These are phyloP conservation scores for Arthrobotrys pseudoclavata DNA, from an alignment of 2,329 filamentous ascomycete species.

Conservation along the genomic window DNA sequence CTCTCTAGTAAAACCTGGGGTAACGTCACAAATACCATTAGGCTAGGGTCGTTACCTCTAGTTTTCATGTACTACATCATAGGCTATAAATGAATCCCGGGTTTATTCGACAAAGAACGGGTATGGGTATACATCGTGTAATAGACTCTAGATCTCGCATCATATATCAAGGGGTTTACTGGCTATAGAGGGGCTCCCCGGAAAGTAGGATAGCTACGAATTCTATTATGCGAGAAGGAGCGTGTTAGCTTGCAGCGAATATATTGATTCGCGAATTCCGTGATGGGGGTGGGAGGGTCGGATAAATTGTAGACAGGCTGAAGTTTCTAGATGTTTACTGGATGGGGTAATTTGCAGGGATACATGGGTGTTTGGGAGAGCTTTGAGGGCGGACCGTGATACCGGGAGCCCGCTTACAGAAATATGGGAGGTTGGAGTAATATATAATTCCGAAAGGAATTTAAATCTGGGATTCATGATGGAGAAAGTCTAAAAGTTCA, in stretches of 20 bases:
- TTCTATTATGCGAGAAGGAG: conserved; percentile 9
- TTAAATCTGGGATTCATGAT: not conserved
- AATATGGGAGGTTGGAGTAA: conserved; percentile 46
- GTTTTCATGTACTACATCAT: conserved; percentile 38
- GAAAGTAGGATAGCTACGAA: not conserved
- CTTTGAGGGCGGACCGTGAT: conserved; percentile 52
- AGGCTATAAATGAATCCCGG: conserved; percentile 51
- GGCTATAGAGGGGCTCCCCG: not conserved
- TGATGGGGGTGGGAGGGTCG: conserved; percentile 38
- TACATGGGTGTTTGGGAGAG: conserved; percentile 24
- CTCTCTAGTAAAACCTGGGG: conserved; percentile 22
- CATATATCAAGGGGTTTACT: conserved; percentile 10
- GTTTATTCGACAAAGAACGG: conserved; percentile 1
- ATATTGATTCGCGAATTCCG: conserved; percentile 31
- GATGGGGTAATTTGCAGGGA: conserved; percentile 57
- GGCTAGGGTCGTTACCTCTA: not conserved
- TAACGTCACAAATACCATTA: not conserved
- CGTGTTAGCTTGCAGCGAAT: conserved; percentile 36
- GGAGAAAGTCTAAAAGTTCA: not conserved
- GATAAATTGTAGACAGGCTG: conserved; percentile 58
- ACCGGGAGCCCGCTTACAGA: conserved; percentile 32
- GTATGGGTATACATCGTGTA: conserved; percentile 30
- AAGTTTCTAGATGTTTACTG: conserved; percentile 60
- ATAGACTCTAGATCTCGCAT: conserved; percentile 43
- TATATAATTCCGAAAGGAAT: not conserved